phyloP scores from a whole-genome alignment of 345 rosid genomes.

The Brassica cretica region DNA sequence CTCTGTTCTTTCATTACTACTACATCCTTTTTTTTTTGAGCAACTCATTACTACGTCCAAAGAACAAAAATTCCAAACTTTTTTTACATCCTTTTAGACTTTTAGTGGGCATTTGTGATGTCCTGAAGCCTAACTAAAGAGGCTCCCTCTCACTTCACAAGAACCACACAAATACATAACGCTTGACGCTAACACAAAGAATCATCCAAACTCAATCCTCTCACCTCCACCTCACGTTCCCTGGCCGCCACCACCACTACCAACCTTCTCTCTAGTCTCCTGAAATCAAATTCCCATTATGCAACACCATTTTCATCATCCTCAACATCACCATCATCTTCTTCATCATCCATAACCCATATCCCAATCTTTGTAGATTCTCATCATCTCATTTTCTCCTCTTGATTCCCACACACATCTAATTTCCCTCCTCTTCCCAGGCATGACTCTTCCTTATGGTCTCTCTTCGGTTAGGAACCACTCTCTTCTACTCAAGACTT shows the following conservation, averaged over 20 bases:
- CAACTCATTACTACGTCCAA: constrained; percentile 10
- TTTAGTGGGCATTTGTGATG: constrained; percentile 29
- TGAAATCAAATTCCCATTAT: constrained; percentile 35
- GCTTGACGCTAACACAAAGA: constrained; percentile 19
- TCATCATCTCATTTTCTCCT: constrained; percentile 21
- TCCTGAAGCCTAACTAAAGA: constrained; percentile 17
- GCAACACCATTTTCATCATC: constrained; percentile 35
- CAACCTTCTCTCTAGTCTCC: constrained; percentile 22
- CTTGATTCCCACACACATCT: constrained; percentile 24
- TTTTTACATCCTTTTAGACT: neutral
- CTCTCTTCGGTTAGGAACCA: constrained; percentile 57
- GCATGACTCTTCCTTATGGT: constrained; percentile 68
- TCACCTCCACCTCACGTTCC: constrained; percentile 42
- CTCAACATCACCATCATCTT: constrained; percentile 32
- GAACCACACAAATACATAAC: constrained; percentile 36
- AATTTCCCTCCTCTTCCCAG: constrained; percentile 12
- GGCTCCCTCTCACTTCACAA: constrained; percentile 27
- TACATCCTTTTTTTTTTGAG: too few species aligned
- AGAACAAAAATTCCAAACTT: constrained; percentile 18
- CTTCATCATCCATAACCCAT: constrained; percentile 30
- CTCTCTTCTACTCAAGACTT: constrained; percentile 39
- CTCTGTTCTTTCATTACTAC: neutral
- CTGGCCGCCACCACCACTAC: constrained; percentile 30
- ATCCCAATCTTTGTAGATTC: constrained; percentile 33
- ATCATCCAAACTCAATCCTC: constrained; percentile 41